A percentile compares a stretch with the other conserved stretches of the same genome.
phyloP scores from a whole-genome alignment of 257 asterid genomes.

The Primulina tabacum region DNA sequence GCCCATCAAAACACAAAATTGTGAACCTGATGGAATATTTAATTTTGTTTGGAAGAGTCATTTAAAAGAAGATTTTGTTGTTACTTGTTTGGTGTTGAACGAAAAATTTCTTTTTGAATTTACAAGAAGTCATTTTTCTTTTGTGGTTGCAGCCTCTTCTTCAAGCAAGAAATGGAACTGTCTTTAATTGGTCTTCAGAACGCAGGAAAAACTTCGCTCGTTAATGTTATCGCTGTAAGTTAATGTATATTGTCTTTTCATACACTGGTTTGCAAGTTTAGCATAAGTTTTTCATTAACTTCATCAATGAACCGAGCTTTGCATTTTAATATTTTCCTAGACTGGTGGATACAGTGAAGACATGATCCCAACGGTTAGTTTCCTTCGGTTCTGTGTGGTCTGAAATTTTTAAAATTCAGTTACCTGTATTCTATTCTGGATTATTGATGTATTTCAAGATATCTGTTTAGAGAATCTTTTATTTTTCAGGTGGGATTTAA shows the following conservation, averaged over 20 bases:
- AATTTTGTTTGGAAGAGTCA: constrained; percentile 3
- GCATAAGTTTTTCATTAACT: background rate
- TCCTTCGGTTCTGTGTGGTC: constrained; percentile 13
- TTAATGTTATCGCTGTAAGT: constrained; percentile 94
- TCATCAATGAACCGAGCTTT: background rate
- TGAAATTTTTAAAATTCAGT: constrained; percentile 12
- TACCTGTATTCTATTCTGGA: constrained; percentile 7
- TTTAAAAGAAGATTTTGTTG: background rate
- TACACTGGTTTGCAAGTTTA: background rate
- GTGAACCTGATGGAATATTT: too few species aligned
- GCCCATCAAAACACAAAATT: background rate
- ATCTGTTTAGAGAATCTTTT: constrained; percentile 7
- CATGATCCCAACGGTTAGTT: constrained; percentile 96
- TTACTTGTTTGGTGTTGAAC: constrained; percentile 3
- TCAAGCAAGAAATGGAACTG: constrained; percentile 99
- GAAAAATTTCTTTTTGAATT: constrained; percentile 2
- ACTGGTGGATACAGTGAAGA: constrained; percentile 99
- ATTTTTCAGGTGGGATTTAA: constrained; percentile 85
- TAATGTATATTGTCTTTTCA: constrained; percentile 9
- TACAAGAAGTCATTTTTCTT: constrained; percentile 6
- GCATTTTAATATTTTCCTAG: constrained; percentile 33
- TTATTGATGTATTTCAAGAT: constrained; percentile 11
- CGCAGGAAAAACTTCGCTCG: constrained; percentile 99
- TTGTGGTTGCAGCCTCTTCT: constrained; percentile 65
- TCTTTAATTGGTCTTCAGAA: constrained; percentile 95